Evolutionary conservation across 2,329 filamentous ascomycete species (phyloP).

Genomic region (Pezicula radicicola): DNA sequence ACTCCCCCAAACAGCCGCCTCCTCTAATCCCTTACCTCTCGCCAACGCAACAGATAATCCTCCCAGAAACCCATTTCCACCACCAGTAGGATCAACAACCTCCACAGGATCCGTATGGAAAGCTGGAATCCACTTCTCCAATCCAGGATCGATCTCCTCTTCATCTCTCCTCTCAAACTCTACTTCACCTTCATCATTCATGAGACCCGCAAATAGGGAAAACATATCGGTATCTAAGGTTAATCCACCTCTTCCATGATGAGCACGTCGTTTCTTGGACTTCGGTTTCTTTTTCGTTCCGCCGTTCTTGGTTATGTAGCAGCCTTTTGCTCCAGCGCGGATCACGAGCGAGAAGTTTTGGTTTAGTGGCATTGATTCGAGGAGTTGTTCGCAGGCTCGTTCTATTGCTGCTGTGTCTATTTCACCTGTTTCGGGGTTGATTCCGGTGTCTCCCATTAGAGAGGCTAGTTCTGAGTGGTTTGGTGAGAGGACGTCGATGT

Average conservation of each 20-base stretch:
- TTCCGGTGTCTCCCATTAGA: conserved; percentile 66
- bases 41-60: conserved; percentile 57
- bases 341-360: conserved; percentile 65
- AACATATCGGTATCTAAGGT: conserved; percentile 61
- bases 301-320: conserved; percentile 51
- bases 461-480: conserved; percentile 87
- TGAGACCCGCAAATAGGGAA: conserved; percentile 55
- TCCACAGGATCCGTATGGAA: conserved; percentile 54
- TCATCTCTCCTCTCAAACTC: conserved; percentile 45
- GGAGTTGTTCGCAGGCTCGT: conserved; percentile 58
- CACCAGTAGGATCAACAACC: conserved; percentile 91
- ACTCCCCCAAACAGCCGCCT: conserved; percentile 74
- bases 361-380: conserved; percentile 59
- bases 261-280: conserved; percentile 16
- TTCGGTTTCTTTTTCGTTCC: conserved; percentile 14
- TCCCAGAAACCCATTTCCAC: conserved; percentile 83
- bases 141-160: conserved; percentile 45
- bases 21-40: conserved; percentile 57
- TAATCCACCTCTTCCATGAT: conserved; percentile 45
- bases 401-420: conserved; percentile 52
- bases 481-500: conserved; percentile 66
- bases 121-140: conserved; percentile 74
- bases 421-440: conserved; percentile 30
- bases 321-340: conserved; percentile 69
- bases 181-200: conserved; percentile 48